Evolutionary conservation across 176 grass and related monocot species (phyloP).

Genomic region (Urochloa ruziziensis): DNA sequence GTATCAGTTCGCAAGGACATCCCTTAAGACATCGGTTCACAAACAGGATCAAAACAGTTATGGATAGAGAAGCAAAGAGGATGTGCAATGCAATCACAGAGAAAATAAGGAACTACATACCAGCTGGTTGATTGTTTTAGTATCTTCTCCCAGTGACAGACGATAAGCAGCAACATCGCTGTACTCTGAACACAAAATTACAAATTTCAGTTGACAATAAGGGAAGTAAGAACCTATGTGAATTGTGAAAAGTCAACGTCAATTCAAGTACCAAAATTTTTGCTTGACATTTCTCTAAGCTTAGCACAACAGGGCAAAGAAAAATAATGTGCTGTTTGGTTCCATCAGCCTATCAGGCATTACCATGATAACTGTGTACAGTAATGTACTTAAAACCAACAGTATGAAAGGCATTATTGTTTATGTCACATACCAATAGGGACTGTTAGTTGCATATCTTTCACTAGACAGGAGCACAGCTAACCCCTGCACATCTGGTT

Average conservation of each 20-base stretch:
- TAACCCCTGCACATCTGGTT: slow-evolving; percentile 92
- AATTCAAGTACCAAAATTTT: not conserved
- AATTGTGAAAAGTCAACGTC: not conserved
- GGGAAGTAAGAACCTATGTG: not conserved
- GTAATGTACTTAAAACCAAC: not conserved
- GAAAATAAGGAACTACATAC: slow-evolving; percentile 48
- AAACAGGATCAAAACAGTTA: slow-evolving; percentile 15
- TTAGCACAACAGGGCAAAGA: slow-evolving; percentile 6
- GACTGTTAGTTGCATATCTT: slow-evolving; percentile 90
- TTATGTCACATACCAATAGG: slow-evolving; percentile 67
- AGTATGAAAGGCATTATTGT: slow-evolving; percentile 12
- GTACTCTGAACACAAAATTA: slow-evolving; percentile 64
- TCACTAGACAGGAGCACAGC: slow-evolving; percentile 86
- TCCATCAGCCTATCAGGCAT: slow-evolving; percentile 23
- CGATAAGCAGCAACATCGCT: slow-evolving; percentile 95
- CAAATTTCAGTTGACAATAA: slow-evolving; percentile 13
- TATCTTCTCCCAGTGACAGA: slow-evolving; percentile 91
- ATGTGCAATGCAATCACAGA: slow-evolving; percentile 4
- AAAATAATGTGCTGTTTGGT: not conserved
- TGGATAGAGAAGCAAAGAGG: not conserved
- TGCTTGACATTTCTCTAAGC: not conserved
- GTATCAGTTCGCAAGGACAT: not conserved
- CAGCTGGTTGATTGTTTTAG: slow-evolving; percentile 98
- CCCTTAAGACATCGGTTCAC: not conserved
- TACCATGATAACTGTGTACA: not conserved